Evolutionary conservation across 2,329 filamentous ascomycete species (phyloP).

Genomic region (Pseudomassariella vexata): DNA sequence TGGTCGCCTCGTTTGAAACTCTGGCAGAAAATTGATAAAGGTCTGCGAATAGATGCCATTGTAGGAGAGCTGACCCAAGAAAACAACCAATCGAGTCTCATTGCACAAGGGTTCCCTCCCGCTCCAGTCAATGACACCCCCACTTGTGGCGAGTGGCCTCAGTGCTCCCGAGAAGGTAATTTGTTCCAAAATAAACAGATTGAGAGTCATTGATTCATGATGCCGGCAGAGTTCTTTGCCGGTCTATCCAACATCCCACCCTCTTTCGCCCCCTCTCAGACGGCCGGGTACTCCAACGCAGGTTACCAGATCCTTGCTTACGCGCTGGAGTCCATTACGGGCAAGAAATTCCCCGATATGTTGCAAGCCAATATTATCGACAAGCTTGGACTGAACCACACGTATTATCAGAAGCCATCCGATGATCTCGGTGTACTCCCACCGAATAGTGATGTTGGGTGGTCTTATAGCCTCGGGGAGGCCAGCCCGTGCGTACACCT

Average conservation of each 20-base stretch:
- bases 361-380: slow-evolving; percentile 15
- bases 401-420: slow-evolving; percentile 18
- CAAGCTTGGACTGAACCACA: slow-evolving; percentile 14
- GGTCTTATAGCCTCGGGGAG: slow-evolving; percentile 31
- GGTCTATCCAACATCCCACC: slow-evolving; percentile 18
- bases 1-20: too few relatives aligned
- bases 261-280: slow-evolving; percentile 18
- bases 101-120: slow-evolving; percentile 18
- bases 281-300: slow-evolving; percentile 20
- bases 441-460: slow-evolving; percentile 14
- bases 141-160: slow-evolving; percentile 15
- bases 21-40: not conserved
- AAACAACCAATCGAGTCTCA: slow-evolving; percentile 17
- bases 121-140: slow-evolving; percentile 14
- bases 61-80: slow-evolving; percentile 22
- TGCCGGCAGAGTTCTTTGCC: slow-evolving; percentile 14
- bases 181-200: not conserved
- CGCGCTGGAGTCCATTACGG: slow-evolving; percentile 20
- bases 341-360: slow-evolving; percentile 15
- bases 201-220: not conserved
- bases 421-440: slow-evolving; percentile 16
- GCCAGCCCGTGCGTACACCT: slow-evolving; percentile 29
- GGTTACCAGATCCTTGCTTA: slow-evolving; percentile 21
- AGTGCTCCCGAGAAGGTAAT: slow-evolving; percentile 18
- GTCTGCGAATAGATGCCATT: slow-evolving; percentile 11